phyloP scores from a whole-genome alignment of 2,329 filamentous ascomycete genomes.

The Verticillium klebahnii region DNA sequence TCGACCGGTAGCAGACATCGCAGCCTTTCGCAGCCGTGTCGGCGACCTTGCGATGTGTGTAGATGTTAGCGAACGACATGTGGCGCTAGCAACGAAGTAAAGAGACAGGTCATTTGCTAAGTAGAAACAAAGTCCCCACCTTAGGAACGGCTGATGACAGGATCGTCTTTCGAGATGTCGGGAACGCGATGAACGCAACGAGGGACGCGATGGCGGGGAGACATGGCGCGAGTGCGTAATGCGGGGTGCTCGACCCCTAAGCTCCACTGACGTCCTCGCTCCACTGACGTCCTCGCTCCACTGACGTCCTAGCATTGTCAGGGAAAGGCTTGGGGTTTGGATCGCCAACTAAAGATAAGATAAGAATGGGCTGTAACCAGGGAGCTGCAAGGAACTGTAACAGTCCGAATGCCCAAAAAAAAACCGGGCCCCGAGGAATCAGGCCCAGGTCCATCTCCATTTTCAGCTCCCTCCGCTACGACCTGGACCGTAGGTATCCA shows the following conservation, averaged over 20 bases:
- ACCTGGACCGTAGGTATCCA: too few relatives aligned
- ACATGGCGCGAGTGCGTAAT: not conserved
- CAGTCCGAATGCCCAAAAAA: not conserved
- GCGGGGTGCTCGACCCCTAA: not conserved
- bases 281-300: too few relatives aligned
- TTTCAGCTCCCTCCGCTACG: too few relatives aligned
- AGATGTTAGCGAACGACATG: conserved; percentile 69
- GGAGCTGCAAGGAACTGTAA: not conserved
- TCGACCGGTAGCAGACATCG: conserved; percentile 87
- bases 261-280: too few relatives aligned
- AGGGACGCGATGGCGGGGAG: not conserved
- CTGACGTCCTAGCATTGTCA: too few relatives aligned
- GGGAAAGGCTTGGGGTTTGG: too few relatives aligned
- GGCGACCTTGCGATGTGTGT: conserved; percentile 81
- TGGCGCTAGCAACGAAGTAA: not conserved
- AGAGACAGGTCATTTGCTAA: too few relatives aligned
- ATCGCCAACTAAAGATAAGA: not conserved
- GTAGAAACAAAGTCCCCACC: not conserved
- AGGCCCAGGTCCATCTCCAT: too few relatives aligned
- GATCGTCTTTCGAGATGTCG: not conserved
- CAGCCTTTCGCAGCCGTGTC: conserved; percentile 80
- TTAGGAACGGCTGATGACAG: not conserved
- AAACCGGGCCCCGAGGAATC: not conserved
- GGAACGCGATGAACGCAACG: not conserved
- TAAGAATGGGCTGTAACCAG: not conserved